Evolutionary conservation across 768 basidiomycete species (phyloP).

Genomic region (Leccinellum luteum): DNA sequence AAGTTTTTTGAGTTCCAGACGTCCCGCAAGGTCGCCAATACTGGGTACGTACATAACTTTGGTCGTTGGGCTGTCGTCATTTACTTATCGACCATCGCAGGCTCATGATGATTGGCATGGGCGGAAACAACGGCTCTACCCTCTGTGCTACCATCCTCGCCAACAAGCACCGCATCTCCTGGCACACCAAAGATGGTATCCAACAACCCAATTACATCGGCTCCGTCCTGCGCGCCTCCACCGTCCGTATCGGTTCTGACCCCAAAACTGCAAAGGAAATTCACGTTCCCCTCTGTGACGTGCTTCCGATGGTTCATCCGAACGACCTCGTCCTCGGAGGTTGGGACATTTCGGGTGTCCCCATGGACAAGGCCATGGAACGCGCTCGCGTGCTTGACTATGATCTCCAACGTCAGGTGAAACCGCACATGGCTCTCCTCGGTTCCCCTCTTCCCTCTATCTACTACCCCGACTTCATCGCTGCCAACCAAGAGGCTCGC

Average conservation of each 20-base stretch:
- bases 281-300: slow-evolving; percentile 86
- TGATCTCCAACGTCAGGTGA: slow-evolving; percentile 95
- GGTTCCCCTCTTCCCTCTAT: slow-evolving; percentile 88
- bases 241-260: slow-evolving; percentile 87
- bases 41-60: slow-evolving; percentile 63
- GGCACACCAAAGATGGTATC: slow-evolving; percentile 90
- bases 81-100: slow-evolving; percentile 37
- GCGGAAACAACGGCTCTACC: slow-evolving; percentile 97
- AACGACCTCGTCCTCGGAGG: slow-evolving; percentile 97
- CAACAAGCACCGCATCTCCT: slow-evolving; percentile 90
- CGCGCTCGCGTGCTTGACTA: slow-evolving; percentile 94
- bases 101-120: slow-evolving; percentile 94
- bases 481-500: slow-evolving; percentile 94
- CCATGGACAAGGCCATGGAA: slow-evolving; percentile 90
- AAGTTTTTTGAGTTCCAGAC: slow-evolving; percentile 92
- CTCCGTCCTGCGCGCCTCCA: slow-evolving; percentile 93
- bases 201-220: slow-evolving; percentile 98
- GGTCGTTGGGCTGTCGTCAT: not conserved
- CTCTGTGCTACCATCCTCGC: slow-evolving; percentile 93
- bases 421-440: slow-evolving; percentile 76
- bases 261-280: slow-evolving; percentile 81
- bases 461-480: slow-evolving; percentile 97
- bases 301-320: slow-evolving; percentile 97
- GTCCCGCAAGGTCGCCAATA: slow-evolving; percentile 78
- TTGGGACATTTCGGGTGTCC: slow-evolving; percentile 90